phyloP scores from a whole-genome alignment of 495 filamentous ascomycete genomes.

The Rhypophila decipiens region DNA sequence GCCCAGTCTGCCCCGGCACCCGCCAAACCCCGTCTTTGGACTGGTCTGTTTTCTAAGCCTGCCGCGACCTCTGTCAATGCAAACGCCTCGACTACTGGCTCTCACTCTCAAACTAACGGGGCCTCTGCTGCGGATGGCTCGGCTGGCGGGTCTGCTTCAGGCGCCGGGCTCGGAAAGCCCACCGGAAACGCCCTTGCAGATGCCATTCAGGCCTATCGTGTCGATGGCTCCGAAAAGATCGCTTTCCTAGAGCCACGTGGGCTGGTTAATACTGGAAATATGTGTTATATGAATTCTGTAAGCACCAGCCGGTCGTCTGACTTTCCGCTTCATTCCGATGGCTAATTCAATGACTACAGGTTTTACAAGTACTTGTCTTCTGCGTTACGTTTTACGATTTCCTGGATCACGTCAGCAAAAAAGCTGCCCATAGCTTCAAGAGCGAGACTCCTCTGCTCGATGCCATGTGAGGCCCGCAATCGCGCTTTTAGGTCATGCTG shows the following conservation, averaged over 20 bases:
- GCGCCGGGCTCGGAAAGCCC: slow-evolving; percentile 39
- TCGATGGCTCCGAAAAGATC: slow-evolving; percentile 56
- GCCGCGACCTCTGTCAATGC: slow-evolving; percentile 24
- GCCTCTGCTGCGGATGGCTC: slow-evolving; percentile 12
- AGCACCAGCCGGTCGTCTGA: slow-evolving; percentile 19
- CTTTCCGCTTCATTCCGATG: neutral
- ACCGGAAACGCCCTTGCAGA: slow-evolving; percentile 65
- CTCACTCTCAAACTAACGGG: slow-evolving; percentile 19
- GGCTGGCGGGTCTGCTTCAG: slow-evolving; percentile 10
- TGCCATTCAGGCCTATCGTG: slow-evolving; percentile 60
- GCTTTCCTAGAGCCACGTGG: slow-evolving; percentile 90
- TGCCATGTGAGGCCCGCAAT: slow-evolving; percentile 60
- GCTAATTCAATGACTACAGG: slow-evolving; percentile 41
- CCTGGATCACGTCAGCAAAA: slow-evolving; percentile 77
- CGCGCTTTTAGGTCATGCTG: neutral
- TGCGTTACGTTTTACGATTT: slow-evolving; percentile 94
- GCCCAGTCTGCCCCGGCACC: slow-evolving; percentile 33
- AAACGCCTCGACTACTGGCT: slow-evolving; percentile 16
- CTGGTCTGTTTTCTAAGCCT: slow-evolving; percentile 61
- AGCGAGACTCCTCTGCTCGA: slow-evolving; percentile 91
- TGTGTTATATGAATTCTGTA: slow-evolving; percentile 99
- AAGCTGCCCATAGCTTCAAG: slow-evolving; percentile 84
- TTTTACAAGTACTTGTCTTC: slow-evolving; percentile 87
- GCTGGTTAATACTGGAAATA: slow-evolving; percentile 93
- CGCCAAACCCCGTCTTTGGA: slow-evolving; percentile 65